Evolutionary conservation across 2,329 filamentous ascomycete genomes (phyloP).

Genomic region (Pseudogymnoascus sp.): DNA sequence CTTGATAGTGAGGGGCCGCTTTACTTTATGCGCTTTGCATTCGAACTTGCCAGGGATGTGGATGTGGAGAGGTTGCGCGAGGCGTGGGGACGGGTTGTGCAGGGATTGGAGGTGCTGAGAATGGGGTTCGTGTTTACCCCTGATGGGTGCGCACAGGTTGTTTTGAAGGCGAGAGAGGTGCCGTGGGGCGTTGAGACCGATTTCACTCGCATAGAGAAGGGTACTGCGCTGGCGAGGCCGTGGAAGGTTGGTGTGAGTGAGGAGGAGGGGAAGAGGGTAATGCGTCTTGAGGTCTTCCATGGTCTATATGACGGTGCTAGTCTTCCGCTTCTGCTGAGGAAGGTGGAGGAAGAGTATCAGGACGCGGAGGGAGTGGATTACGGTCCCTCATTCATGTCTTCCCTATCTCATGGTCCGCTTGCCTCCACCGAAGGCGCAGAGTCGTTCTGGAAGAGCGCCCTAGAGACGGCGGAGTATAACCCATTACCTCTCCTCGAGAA

Average conservation of each 20-base stretch:
- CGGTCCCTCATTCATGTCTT: slow-evolving; percentile 55
- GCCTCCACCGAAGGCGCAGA: slow-evolving; percentile 37
- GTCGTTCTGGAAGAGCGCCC: slow-evolving; percentile 59
- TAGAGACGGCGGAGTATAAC: slow-evolving; percentile 29
- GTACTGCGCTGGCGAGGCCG: slow-evolving; percentile 20
- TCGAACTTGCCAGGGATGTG: slow-evolving; percentile 41
- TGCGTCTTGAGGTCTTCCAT: slow-evolving; percentile 71
- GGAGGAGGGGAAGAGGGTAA: slow-evolving; percentile 16
- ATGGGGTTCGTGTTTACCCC: slow-evolving; percentile 64
- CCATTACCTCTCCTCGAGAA: slow-evolving; percentile 25
- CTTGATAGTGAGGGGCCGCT: slow-evolving; percentile 46
- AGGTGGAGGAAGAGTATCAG: slow-evolving; percentile 46
- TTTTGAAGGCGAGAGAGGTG: slow-evolving; percentile 38
- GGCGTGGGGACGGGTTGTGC: slow-evolving; percentile 51
- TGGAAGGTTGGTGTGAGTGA: slow-evolving; percentile 17
- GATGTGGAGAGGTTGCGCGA: slow-evolving; percentile 40
- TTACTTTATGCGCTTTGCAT: slow-evolving; percentile 72
- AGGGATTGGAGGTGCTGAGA: slow-evolving; percentile 55
- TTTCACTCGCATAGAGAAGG: slow-evolving; percentile 20
- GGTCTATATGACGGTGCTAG: slow-evolving; percentile 81
- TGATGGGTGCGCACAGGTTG: slow-evolving; percentile 70
- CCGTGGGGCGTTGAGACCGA: slow-evolving; percentile 34
- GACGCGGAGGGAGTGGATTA: slow-evolving; percentile 21
- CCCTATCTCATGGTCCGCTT: slow-evolving; percentile 63
- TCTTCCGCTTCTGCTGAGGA: slow-evolving; percentile 56